Base-by-base conservation (phyloP, 805 yeast genomes). In the Yamadazyma tumulicola region DNA sequence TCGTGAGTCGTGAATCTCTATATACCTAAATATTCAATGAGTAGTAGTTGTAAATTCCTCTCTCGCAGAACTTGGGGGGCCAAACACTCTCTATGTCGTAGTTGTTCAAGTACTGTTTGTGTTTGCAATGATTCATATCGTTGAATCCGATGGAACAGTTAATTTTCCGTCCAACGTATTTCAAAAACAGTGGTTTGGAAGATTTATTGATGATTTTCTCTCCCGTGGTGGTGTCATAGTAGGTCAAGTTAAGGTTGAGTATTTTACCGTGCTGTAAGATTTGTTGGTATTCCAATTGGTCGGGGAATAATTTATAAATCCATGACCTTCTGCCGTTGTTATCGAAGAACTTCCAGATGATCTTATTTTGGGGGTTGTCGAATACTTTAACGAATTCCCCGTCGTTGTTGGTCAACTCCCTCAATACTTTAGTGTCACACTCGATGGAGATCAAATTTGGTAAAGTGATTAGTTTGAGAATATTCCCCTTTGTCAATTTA, bases 291-390 rank as follows among this genome's bases (percentile, higher is more conserved):
- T 61, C 56, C 2, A 63, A 56, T 35, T 61, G 64, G 1, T 41
- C 29, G 11, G 57, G 45, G 12, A 51, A 48, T 15, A 65, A 58
- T 49, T 72, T 75, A 55, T 78, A 81, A 12, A 87, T 55, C 95
- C 96, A 87, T 9, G 85, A 80, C 41, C 96, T 69, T 41, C 95
- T 68, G 4, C 95, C 94, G 45, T 77, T 79, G 37, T 75, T 71
- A 45, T 74, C 79, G 49, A 63, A 72, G 37, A 66, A 64, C 46
- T 67, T 72, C 81, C 81, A 75, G 1, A 62, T 50, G 4, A 51
- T 43, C 3, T 60, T 59, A 19, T 49, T 52, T 4, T 62, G 19
- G 23, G 9, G 11, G 11, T 20, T 20, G n/a, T 24, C 14, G 27
- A 24, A 8, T 7, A 24, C 43, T 30, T 59, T 54, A 31, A 61